Base-by-base conservation (phyloP, 495 filamentous ascomycete genomes). In the Aspergillus haitiensis region DNA sequence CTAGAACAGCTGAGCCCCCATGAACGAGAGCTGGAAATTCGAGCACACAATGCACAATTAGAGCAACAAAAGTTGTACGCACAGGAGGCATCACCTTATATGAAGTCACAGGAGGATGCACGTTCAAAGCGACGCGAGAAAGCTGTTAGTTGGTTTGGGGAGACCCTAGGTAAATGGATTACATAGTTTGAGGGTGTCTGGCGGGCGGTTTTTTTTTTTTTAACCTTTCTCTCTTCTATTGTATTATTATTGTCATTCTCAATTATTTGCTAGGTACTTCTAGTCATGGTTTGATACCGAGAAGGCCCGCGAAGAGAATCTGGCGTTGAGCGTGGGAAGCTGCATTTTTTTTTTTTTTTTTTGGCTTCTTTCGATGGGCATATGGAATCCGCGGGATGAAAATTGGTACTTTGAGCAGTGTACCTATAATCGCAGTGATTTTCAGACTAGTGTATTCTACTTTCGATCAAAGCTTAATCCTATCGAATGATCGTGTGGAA, bases 21-120 rank as follows among this genome's bases (percentile, higher is more conserved):
- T 52, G 86, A 91, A 61, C 75, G 87, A 18, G 82, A 84, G 53
- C 69, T 90, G 32, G 88, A 91, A 64, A 85, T 88, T 57, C 74
- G 80, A 64, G 81, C 86, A 9, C 75, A 88, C 55, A 74, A 81
- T 60, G 83, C 82, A 18, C 84, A 90, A 56, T 67, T 83, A 47
- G 77, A 80, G 58, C 83, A 84, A 42, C 84, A 78, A 55, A 76
- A 78, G 16, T 67, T 84, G 44, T 78, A 87, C 61, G 80, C 77
- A 27, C 64, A 78, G 36, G 72, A 78, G 61, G 74, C 89, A 31
- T 71, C 75, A 18, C 74, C 75, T 5, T 73, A 88, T 34, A 82
- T 84, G 70, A 72, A 83, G 64, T 70, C 81, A 56, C 81, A 88
- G 64, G 81, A 81, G 0, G 76, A 82, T 61, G 81, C 82, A 45